A percentile compares a stretch with the other conserved stretches of the same genome.
phyloP scores from a whole-genome alignment of 768 basidiomycete species.

The Suillus variegatus region DNA sequence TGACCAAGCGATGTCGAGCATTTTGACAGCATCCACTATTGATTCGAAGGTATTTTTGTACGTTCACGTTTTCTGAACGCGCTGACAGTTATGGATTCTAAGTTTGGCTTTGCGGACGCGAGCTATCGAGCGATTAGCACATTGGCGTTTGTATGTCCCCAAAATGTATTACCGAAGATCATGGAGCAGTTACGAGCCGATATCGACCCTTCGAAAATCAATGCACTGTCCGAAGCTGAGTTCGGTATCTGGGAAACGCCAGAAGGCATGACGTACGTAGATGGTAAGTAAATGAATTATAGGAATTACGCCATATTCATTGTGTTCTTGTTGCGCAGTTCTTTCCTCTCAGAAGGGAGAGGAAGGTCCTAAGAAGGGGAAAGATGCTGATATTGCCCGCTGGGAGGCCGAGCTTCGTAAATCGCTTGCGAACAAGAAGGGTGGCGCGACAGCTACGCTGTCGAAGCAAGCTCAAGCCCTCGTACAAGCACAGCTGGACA shows the following conservation, averaged over 20 bases:
- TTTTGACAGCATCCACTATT: conserved; percentile 48
- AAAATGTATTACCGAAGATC: conserved; percentile 64
- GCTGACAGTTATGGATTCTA: conserved; percentile 1
- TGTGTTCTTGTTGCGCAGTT: conserved; percentile 42
- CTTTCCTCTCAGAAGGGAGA: conserved; percentile 59
- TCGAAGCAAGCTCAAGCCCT: conserved; percentile 86
- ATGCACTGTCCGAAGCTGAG: conserved; percentile 68
- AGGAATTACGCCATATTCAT: not conserved
- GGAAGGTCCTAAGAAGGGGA: conserved; percentile 66
- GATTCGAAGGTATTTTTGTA: conserved; percentile 42
- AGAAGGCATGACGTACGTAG: conserved; percentile 76
- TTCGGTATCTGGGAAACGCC: conserved; percentile 86
- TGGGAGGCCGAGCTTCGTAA: conserved; percentile 97
- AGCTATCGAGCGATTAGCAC: conserved; percentile 76
- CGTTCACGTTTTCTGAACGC: not conserved
- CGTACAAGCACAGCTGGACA: conserved; percentile 81
- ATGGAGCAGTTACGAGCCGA: conserved; percentile 66
- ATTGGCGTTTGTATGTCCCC: conserved; percentile 78
- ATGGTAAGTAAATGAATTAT: conserved; percentile 51
- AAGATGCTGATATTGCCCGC: conserved; percentile 84
- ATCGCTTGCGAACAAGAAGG: conserved; percentile 80
- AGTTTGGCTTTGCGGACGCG: conserved; percentile 62
- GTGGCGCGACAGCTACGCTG: conserved; percentile 47
- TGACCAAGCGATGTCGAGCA: conserved; percentile 48
- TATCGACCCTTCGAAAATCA: conserved; percentile 60